Base-by-base conservation (phyloP, 2,329 filamentous ascomycete genomes). In the Epicoccum nigrum region DNA sequence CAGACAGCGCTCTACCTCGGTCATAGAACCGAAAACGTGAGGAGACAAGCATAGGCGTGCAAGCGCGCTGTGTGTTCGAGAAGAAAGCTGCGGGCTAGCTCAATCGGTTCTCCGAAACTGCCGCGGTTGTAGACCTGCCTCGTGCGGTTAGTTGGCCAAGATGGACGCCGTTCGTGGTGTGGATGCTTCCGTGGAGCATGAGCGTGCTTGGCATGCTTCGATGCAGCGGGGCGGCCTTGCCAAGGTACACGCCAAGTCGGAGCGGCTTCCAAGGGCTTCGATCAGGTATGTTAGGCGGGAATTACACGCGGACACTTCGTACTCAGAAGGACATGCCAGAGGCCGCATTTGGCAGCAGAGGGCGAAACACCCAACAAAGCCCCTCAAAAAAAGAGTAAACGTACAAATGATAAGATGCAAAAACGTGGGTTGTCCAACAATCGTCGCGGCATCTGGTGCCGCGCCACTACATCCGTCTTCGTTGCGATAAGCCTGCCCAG, bases 21-120 rank as follows among this genome's bases (percentile, higher is more conserved):
- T 45, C 30, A 23, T 45, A 12, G 51, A 41, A 12, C 55, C 50
- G 46, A 48, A 59, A 55, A 35, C 19, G 44, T 55, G 51, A 56
- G 46, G 45, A 51, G 55, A 63, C 58, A 59, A 59, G 57, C 60
- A 56, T 55, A 37, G 45, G 32, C 45, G 30, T 34, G 32, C 28
- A 33, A 37, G 51, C 43, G 54, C 48, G 32, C 55, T 50, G 55
- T 55, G 45, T 34, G 47, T 52, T 54, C 50, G 42, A 45, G 49
- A 61, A 58, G 59, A 27, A 20, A 30, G 17, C 20, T 35, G 25
- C 7, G 20, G 4, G 27, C 49, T 52, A 52, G 27, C 23, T n/a
- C n/a, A 11, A 19, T 4, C 13, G 32, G 38, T 20, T 15, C 39
- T 33, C 39, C 45, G 41, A 46, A 56, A 38, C 43, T 49, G 40